Percentiles rank a stretch among this genome's conserved stretches.
Conservation (phyloP, 1,139 yeast species). For the Starmera stellimalicola region DNA sequence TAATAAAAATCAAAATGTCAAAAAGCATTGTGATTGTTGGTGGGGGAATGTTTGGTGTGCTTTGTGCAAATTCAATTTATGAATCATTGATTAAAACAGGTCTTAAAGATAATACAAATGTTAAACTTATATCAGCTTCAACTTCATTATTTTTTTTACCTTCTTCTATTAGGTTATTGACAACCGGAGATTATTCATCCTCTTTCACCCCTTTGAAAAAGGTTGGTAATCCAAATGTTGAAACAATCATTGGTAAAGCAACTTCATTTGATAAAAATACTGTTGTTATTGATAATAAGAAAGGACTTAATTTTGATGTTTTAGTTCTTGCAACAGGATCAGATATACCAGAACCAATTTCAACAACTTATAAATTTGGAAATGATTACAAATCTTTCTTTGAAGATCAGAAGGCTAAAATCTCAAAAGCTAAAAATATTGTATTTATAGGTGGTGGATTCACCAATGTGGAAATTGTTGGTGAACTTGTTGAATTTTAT, state of each 20-base stretch:
- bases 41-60: neutral
- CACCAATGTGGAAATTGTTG: constrained; percentile 14
- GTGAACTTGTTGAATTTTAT: constrained; percentile 8
- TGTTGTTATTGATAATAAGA: neutral
- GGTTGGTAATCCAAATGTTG: constrained; percentile 6
- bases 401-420: neutral
- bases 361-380: constrained; percentile 2
- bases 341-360: constrained; percentile 10
- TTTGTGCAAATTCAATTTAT: neutral
- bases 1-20: too few relatives aligned
- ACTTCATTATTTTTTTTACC: neutral
- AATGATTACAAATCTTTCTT: neutral
- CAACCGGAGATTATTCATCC: neutral
- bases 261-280: constrained; percentile 4
- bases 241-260: constrained; percentile 5
- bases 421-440: constrained; percentile 9
- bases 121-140: constrained; percentile 1
- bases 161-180: neutral
- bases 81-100: neutral
- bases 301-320: constrained; percentile 5
- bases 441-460: constrained; percentile 17
- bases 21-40: neutral
- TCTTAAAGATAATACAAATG: neutral
- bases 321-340: constrained; percentile 16
- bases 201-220: constrained; percentile 2